Evolutionary conservation across 306 rosid species (phyloP), one percentile per base, ranked within the genome.

Genomic region (Prunus dulcis): DNA sequence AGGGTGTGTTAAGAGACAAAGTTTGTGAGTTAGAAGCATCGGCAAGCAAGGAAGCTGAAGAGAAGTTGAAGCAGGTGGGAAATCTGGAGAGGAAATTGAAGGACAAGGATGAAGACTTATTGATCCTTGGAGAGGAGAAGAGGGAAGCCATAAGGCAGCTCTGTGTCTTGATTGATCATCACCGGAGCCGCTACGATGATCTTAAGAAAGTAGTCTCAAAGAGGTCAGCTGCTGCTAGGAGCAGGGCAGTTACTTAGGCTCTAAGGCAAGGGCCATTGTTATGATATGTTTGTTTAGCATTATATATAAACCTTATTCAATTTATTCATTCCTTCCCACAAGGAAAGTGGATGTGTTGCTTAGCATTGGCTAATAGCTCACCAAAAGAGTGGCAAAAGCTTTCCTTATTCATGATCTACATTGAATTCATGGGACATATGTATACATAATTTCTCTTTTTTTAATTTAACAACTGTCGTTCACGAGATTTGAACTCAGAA

Each of bases 71-170:
- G 78, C 89, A 82, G 76, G 79, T 87, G 53, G 45, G 34, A 9
- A 87, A 79, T 67, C 80, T 89, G 80, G 95, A 85, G 74, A 86
- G 50, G 75, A 76, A 49, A 12, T 15, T 91, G 12, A 86, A 74
- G 60, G 96, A 87, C 75, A 91, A 81, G 55, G 90, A 93, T 43
- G 92, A 79, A 50, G 89, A 82, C 38, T 69, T 91, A 70, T n/a
- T 73, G 51, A 66, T 71, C 18, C 81, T 89, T 66, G 90, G 86
- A 14, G 97, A 91, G 78, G 87, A 83, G 78, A 93, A 93, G 86
- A 84, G 82, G 60, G 96, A 89, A 80, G 98, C 87, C 47, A 91
- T 93, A 74, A 87, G 90, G 79, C 97, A 91, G 19, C 92, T 93
- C 1, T 93, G 98, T 72, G 65, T 83, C 15, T 69, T 84, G 46